Evolutionary conservation across 345 rosid genomes (phyloP).

Genomic region (Boechera retrofracta): DNA sequence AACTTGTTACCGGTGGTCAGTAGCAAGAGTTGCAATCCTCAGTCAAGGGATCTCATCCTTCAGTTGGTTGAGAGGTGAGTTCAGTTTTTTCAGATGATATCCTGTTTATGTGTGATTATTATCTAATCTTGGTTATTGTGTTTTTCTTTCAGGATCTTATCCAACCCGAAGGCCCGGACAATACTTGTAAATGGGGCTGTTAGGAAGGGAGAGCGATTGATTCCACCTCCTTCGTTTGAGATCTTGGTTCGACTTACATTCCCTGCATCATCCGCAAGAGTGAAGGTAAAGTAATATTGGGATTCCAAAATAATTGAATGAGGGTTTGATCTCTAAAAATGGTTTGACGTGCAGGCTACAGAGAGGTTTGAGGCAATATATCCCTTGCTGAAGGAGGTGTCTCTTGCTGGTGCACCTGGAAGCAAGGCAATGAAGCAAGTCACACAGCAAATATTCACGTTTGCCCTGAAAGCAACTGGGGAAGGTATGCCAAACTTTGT

Average conservation of each 20-base stretch:
- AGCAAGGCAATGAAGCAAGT: slow-evolving; percentile 87
- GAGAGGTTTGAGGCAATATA: slow-evolving; percentile 77
- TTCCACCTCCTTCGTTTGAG: slow-evolving; percentile 74
- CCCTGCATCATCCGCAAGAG: slow-evolving; percentile 67
- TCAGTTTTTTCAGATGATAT: background rate
- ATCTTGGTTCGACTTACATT: slow-evolving; percentile 61
- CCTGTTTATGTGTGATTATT: slow-evolving; percentile 20
- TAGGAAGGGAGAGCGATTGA: slow-evolving; percentile 77
- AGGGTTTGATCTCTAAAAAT: slow-evolving; percentile 8
- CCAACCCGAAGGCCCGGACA: slow-evolving; percentile 62
- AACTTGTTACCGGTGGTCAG: slow-evolving; percentile 56
- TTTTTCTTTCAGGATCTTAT: slow-evolving; percentile 57
- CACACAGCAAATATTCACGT: slow-evolving; percentile 60
- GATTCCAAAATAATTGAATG: slow-evolving; percentile 21
- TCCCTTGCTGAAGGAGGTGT: slow-evolving; percentile 68
- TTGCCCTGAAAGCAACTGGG: slow-evolving; percentile 61
- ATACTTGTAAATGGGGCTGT: slow-evolving; percentile 70
- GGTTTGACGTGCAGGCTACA: slow-evolving; percentile 59
- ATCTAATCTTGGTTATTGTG: slow-evolving; percentile 14
- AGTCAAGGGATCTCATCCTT: slow-evolving; percentile 71
- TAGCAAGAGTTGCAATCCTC: slow-evolving; percentile 65
- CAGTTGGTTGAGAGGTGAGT: slow-evolving; percentile 58
- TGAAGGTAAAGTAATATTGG: slow-evolving; percentile 54
- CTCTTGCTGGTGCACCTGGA: slow-evolving; percentile 69
- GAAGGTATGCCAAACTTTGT: slow-evolving; percentile 52